Evolutionary conservation across 116 monocot species (phyloP).

Genomic region (Trichopus zeylanicus): DNA sequence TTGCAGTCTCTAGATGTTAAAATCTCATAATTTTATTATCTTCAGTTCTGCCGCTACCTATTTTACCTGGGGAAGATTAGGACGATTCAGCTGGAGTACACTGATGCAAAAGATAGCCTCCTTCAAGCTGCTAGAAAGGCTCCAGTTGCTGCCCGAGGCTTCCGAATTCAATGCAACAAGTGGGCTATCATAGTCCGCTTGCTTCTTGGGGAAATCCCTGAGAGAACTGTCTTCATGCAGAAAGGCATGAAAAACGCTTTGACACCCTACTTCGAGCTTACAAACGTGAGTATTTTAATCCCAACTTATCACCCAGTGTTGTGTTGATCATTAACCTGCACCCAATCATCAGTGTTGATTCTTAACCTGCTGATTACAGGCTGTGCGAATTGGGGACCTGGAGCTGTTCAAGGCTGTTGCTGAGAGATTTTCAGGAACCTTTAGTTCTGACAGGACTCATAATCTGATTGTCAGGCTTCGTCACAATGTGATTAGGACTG

Average conservation of each 20-base stretch:
- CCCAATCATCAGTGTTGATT: too few relatives aligned
- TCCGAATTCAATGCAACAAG: conserved; percentile 85
- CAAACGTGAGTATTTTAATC: conserved; percentile 45
- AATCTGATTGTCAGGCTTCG: conserved; percentile 83
- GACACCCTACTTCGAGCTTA: conserved; percentile 87
- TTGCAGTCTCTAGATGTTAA: neutral
- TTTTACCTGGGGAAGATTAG: conserved; percentile 89
- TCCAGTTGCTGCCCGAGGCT: conserved; percentile 71
- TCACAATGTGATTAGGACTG: conserved; percentile 86
- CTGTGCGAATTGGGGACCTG: conserved; percentile 80
- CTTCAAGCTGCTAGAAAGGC: conserved; percentile 93
- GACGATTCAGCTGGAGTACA: conserved; percentile 93
- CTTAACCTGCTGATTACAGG: conserved; percentile 23
- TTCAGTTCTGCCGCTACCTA: conserved; percentile 76
- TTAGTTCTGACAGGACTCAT: conserved; percentile 51
- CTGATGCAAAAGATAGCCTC: conserved; percentile 88
- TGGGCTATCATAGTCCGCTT: conserved; percentile 85
- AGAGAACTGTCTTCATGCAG: conserved; percentile 95
- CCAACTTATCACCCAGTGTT: too few relatives aligned
- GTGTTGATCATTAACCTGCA: too few relatives aligned
- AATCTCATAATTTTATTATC: conserved; percentile 1
- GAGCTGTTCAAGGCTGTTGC: conserved; percentile 66
- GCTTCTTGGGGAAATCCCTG: conserved; percentile 94
- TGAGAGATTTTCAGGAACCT: conserved; percentile 55
- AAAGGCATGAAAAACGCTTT: conserved; percentile 90